A percentile compares a stretch with the other conserved stretches of the same genome.
phyloP scores from a whole-genome alignment of 2,329 filamentous ascomycete genomes.

The Penicillium corylophilum region DNA sequence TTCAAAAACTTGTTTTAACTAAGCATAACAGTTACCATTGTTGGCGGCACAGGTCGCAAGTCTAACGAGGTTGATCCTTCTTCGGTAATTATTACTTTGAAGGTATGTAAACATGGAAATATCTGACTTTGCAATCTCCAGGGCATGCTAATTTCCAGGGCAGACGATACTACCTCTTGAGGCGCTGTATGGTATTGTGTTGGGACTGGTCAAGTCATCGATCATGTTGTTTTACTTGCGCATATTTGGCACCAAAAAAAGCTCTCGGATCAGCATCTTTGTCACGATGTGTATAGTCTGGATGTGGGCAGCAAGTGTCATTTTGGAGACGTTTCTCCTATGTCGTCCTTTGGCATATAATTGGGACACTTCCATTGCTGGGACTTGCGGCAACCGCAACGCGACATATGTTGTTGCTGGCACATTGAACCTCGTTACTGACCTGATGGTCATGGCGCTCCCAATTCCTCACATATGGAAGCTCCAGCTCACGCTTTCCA shows the following conservation, averaged over 20 bases:
- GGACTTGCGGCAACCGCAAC: no score
- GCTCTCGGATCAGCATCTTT: no score
- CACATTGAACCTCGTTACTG: no score
- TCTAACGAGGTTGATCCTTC: neutral
- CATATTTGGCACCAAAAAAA: neutral
- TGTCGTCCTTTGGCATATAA: no score
- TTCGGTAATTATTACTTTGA: neutral
- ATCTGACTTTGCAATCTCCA: neutral
- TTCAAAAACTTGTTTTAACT: neutral
- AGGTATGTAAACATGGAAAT: neutral
- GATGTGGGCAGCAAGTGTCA: no score
- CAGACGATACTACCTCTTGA: neutral
- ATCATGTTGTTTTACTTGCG: neutral
- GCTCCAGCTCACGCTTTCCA: no score
- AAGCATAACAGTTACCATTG: neutral
- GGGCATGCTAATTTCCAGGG: neutral
- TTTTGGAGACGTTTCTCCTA: no score
- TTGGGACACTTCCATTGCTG: no score
- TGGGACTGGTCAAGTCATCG: neutral
- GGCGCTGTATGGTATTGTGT: neutral
- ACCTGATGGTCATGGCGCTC: no score
- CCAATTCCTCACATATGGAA: no score
- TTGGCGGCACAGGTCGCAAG: neutral
- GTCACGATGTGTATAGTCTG: no score
- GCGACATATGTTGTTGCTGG: no score